phyloP scores from a whole-genome alignment of 129 eudicot genomes.

The Daucus carota region DNA sequence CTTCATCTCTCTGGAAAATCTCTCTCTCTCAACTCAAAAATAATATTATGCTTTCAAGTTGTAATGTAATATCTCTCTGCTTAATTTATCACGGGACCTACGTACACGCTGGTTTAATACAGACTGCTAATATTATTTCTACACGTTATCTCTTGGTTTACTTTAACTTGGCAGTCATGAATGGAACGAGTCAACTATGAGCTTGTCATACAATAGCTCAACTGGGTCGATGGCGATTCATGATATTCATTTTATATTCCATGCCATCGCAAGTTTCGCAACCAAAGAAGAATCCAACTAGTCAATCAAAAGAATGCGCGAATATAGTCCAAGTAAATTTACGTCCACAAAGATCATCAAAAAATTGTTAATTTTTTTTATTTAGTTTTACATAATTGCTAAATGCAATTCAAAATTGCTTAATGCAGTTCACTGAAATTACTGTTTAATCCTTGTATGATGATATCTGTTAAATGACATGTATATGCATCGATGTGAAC shows the following conservation, averaged over 20 bases:
- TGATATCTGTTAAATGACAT: too few species aligned
- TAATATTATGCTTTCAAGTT: background rate
- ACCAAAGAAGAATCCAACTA: background rate
- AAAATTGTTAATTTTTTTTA: too few species aligned
- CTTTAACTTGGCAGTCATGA: background rate
- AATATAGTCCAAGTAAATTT: too few species aligned
- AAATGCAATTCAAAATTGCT: too few species aligned
- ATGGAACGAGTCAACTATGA: background rate
- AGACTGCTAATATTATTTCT: too few species aligned
- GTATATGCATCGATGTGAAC: too few species aligned
- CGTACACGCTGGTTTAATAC: background rate
- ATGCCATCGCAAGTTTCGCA: background rate
- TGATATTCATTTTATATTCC: background rate
- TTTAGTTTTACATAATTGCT: too few species aligned
- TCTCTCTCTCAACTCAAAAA: constrained; percentile 2
- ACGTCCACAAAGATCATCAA: too few species aligned
- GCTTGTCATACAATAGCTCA: background rate
- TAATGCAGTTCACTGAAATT: too few species aligned
- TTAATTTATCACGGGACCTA: background rate
- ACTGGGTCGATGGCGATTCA: background rate
- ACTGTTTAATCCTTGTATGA: too few species aligned
- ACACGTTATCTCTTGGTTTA: background rate
- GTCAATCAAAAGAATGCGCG: background rate
- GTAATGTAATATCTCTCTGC: background rate
- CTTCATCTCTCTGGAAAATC: constrained; percentile 25